A percentile compares a stretch with the other conserved stretches of the same genome.
Conservation (phyloP, 345 rosid species). For the Eucalyptus polybractea region DNA sequence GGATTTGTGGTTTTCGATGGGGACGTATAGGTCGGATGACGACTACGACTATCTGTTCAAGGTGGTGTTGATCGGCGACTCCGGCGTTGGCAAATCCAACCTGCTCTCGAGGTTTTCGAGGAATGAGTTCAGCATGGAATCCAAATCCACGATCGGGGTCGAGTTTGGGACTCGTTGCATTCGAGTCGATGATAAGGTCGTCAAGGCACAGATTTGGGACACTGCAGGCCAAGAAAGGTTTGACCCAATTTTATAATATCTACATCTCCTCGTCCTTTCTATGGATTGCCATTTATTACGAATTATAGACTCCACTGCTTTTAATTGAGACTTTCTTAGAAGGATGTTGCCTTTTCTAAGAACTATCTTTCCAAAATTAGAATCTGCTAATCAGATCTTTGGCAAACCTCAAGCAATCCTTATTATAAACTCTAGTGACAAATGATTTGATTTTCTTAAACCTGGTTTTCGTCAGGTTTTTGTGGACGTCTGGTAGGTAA, state of each 20-base stretch:
- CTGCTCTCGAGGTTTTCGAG: conserved; percentile 58
- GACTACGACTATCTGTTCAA: conserved; percentile 66
- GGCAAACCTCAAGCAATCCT: background rate
- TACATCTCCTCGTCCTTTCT: background rate
- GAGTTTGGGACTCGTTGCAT: conserved; percentile 81
- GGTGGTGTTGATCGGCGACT: conserved; percentile 75
- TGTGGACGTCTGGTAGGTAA: background rate
- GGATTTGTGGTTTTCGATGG: conserved; percentile 8
- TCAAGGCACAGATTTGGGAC: conserved; percentile 95
- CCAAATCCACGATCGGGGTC: conserved; percentile 80
- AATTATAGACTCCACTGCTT: background rate
- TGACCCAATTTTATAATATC: background rate
- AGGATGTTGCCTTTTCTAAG: background rate
- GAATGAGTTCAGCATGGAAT: conserved; percentile 75
- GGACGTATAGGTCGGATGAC: conserved; percentile 46
- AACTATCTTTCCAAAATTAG: background rate
- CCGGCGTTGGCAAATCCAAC: conserved; percentile 79
- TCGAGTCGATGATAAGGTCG: conserved; percentile 56
- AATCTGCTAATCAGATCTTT: background rate
- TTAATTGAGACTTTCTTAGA: background rate
- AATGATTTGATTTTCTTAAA: background rate
- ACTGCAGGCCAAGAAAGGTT: conserved; percentile 92
- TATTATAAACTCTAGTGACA: background rate
- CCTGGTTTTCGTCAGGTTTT: background rate
- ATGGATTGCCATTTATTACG: background rate